These are phyloP conservation scores for Populus hybrid DNA, from an alignment of 441 rosid species.

Conservation along the genomic window DNA sequence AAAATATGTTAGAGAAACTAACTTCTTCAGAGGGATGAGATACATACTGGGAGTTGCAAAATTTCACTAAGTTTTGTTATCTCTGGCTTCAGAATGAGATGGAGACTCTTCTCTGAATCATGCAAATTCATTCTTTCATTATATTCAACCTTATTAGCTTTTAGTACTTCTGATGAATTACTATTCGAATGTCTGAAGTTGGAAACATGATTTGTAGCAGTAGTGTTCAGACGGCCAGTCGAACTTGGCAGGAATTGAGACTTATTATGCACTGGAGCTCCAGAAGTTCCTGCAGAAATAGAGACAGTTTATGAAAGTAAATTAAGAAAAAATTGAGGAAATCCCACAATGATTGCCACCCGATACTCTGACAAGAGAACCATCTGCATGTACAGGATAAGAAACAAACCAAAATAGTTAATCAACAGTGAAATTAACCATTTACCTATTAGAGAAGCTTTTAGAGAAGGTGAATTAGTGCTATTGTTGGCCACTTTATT, in stretches of 20 bases:
- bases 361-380: background rate
- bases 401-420: background rate
- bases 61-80: constrained; percentile 62
- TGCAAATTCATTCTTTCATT: constrained; percentile 31
- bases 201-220: constrained; percentile 15
- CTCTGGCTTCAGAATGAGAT: constrained; percentile 55
- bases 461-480: constrained; percentile 24
- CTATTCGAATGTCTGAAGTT: constrained; percentile 24
- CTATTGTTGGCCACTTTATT: constrained; percentile 43
- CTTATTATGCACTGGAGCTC: constrained; percentile 22
- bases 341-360: background rate
- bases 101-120: constrained; percentile 61
- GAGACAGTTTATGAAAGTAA: background rate
- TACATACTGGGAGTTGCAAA: constrained; percentile 63
- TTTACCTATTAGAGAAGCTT: constrained; percentile 41
- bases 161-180: constrained; percentile 33
- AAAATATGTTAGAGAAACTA: constrained; percentile 15
- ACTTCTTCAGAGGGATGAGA: constrained; percentile 23
- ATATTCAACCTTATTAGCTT: constrained; percentile 32
- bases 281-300: constrained; percentile 35
- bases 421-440: constrained; percentile 2
- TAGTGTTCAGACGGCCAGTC: constrained; percentile 19
- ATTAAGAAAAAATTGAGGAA: background rate
- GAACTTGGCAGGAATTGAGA: constrained; percentile 21
- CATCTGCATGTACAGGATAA: background rate